Conservation (phyloP, 345 rosid genomes). For the Turritis glabra region DNA sequence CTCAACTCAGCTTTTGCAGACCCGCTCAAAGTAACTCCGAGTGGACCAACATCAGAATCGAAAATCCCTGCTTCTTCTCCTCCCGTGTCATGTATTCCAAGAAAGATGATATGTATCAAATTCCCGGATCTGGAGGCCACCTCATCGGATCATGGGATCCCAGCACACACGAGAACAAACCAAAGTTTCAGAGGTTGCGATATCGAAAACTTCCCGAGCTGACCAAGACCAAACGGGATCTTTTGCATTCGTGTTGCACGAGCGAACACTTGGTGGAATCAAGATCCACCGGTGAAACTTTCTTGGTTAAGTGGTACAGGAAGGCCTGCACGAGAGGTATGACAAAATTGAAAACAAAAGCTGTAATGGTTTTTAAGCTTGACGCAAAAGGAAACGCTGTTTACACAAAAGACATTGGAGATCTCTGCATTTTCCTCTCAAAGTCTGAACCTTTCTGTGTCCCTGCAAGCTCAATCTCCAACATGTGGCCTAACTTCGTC, state of each 20-base stretch:
- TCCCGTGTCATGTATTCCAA: neutral
- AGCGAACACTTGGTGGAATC: constrained; percentile 5
- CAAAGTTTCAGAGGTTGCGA: neutral
- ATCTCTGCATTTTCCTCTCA: neutral
- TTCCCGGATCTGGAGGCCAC: neutral
- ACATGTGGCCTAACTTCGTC: too few relatives aligned
- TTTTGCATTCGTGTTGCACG: neutral
- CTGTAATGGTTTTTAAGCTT: neutral
- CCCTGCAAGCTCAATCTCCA: neutral
- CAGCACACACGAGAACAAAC: neutral
- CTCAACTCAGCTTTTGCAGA: neutral
- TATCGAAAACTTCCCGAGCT: neutral
- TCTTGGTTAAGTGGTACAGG: neutral
- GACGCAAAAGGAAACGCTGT: neutral
- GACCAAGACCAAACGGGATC: neutral
- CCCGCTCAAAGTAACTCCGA: neutral
- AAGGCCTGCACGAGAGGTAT: neutral
- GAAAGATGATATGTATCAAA: neutral
- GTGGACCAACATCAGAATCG: neutral
- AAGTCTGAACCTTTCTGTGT: neutral
- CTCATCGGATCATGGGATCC: neutral
- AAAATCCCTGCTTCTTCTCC: neutral
- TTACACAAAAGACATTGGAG: neutral
- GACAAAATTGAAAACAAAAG: neutral
- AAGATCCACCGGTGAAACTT: neutral